These are phyloP conservation scores for Cinnamomum chago DNA, from an alignment of 164 flowering plant genomes.

Conservation along the genomic window DNA sequence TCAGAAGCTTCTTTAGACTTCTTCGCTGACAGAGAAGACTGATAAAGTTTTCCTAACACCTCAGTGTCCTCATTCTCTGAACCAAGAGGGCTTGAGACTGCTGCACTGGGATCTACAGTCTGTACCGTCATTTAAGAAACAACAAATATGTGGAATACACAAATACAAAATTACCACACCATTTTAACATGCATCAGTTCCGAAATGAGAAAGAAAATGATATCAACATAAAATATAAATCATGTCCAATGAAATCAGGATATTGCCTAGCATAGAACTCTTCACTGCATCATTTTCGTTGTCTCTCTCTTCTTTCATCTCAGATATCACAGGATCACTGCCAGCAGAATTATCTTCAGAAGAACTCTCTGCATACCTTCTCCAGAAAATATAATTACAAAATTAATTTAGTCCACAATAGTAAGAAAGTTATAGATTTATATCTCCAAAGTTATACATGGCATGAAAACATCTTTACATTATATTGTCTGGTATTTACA, in stretches of 20 bases:
- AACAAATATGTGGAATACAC: neutral
- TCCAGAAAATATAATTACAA: slow-evolving; percentile 6
- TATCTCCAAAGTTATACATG: neutral
- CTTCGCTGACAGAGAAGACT: slow-evolving; percentile 18
- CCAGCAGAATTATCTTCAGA: slow-evolving; percentile 50
- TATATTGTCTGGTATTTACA: too few relatives aligned
- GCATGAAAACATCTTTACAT: neutral
- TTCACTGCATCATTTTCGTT: slow-evolving; percentile 7
- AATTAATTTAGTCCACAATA: neutral
- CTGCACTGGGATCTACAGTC: slow-evolving; percentile 15
- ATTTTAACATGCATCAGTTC: neutral
- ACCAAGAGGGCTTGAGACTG: slow-evolving; percentile 12
- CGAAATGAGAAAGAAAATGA: neutral
- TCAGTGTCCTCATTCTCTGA: slow-evolving; percentile 22
- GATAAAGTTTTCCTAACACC: slow-evolving; percentile 14
- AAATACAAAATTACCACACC: neutral
- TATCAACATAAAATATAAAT: neutral
- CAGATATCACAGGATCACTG: slow-evolving; percentile 29
- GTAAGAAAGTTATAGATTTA: neutral
- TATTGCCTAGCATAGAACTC: slow-evolving; percentile 17
- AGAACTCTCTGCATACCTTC: slow-evolving; percentile 56
- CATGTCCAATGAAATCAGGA: slow-evolving; percentile 14
- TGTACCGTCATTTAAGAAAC: slow-evolving; percentile 32
- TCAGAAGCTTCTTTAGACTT: slow-evolving; percentile 24
- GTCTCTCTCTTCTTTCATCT: slow-evolving; percentile 31